A percentile compares a stretch with the other conserved stretches of the same genome.
These are phyloP conservation scores for Houttuynia cordata DNA, from an alignment of 164 flowering plant genomes.

Conservation along the genomic window DNA sequence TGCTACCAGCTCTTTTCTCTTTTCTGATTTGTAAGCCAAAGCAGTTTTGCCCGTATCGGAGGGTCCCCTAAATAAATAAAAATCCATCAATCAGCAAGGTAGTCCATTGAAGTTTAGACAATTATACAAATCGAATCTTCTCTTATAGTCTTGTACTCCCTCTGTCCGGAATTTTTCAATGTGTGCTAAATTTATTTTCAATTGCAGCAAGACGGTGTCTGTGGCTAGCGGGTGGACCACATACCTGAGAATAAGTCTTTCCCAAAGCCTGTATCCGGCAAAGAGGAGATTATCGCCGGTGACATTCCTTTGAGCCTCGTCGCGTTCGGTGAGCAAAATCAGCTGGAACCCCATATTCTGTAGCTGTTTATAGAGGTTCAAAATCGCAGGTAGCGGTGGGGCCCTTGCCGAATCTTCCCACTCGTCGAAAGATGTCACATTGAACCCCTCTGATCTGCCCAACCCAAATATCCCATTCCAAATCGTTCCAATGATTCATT, in stretches of 20 bases:
- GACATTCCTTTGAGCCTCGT: slow-evolving; percentile 41
- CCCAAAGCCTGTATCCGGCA: slow-evolving; percentile 61
- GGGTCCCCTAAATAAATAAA: slow-evolving; percentile 26
- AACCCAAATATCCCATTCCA: not conserved
- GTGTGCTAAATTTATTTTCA: too few relatives aligned
- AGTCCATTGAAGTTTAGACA: not conserved
- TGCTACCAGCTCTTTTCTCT: slow-evolving; percentile 45
- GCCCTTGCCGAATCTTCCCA: slow-evolving; percentile 65
- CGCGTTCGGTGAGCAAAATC: slow-evolving; percentile 70
- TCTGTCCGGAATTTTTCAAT: too few relatives aligned
- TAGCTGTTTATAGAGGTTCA: slow-evolving; percentile 57
- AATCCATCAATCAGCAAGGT: not conserved
- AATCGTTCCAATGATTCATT: not conserved
- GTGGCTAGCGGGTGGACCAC: not conserved
- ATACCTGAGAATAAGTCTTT: slow-evolving; percentile 67
- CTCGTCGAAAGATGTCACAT: slow-evolving; percentile 37
- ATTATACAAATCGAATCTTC: too few relatives aligned
- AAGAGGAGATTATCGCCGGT: slow-evolving; percentile 43
- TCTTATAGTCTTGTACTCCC: too few relatives aligned
- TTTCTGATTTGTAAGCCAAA: slow-evolving; percentile 55
- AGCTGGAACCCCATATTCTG: slow-evolving; percentile 46
- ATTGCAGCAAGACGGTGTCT: too few relatives aligned
- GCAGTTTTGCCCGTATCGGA: slow-evolving; percentile 49
- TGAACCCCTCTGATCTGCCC: slow-evolving; percentile 36
- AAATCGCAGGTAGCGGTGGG: slow-evolving; percentile 68